Evolutionary conservation across 345 rosid genomes (phyloP), one percentile per base, ranked within the genome.

Genomic region (Pistacia integerrima): DNA sequence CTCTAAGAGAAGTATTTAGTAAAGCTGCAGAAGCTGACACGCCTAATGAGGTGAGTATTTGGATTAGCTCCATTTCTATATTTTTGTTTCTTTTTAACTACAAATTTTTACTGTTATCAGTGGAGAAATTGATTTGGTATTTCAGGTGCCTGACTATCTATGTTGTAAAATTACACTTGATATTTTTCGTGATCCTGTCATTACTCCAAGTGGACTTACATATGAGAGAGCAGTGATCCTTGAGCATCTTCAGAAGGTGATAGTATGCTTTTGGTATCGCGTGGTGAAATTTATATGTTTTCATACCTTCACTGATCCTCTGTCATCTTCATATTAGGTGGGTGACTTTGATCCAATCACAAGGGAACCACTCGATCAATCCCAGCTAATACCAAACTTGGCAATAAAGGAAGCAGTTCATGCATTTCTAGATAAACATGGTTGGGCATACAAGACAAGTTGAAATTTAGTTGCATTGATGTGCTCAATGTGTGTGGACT

Each of bases 151-250:
- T 2, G 98, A 90, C 84, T 90, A 89, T 74, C 81, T 93, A 10
- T 93, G 99, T 71, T 93, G 98, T 84, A 92, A 86, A 73, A 93
- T 96, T 14, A 90, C 98, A 33, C 97, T 96, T 12, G 97, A 93
- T 79, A 92, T 93, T 46, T 89, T 90, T 72, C 90, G 90, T 11
- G 99, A 93, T 85, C 98, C 98, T 56, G 98, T 96, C 72, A 85
- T 93, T 63, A 82, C 94, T 76, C 99, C 98, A 11, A 90, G 97
- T 74, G 97, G 99, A 49, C 74, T 88, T 83, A 82, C 97, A 52
- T 96, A 96, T 70, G 98, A 96, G 83, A 93, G 97, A 87, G 89
- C 92, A 14, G 92, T 81, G 59, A 90, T 96, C 83, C 93, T 92
- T 57, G 93, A 96, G 36, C 98, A 96, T 88, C 89, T 96, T 63